Percentiles rank a stretch among this genome's conserved stretches.
These are phyloP conservation scores for Lodderomyces elongisporus DNA, from an alignment of 1,139 yeast genomes.

Conservation along the genomic window DNA sequence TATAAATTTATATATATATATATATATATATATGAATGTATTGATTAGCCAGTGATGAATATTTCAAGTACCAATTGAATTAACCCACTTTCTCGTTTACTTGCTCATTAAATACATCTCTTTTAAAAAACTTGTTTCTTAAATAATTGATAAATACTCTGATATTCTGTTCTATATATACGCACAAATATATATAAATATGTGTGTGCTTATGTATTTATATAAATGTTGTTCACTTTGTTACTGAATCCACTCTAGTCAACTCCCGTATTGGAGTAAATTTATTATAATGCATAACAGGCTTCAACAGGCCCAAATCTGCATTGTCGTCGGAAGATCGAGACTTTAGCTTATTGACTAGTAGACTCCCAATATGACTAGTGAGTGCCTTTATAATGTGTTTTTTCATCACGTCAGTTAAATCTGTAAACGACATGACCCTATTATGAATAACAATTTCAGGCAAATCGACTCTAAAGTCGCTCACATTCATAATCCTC, in stretches of 20 bases:
- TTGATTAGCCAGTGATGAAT: too few species aligned
- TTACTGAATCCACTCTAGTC: not conserved
- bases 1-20: not conserved
- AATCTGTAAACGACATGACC: slow-evolving; percentile 51
- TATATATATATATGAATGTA: too few species aligned
- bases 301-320: slow-evolving; percentile 20
- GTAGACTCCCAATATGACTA: slow-evolving; percentile 53
- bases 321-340: slow-evolving; percentile 9
- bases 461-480: slow-evolving; percentile 53
- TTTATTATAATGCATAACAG: slow-evolving; percentile 24
- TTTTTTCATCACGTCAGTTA: slow-evolving; percentile 49
- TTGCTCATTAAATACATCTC: too few species aligned
- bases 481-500: slow-evolving; percentile 56
- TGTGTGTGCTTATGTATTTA: too few species aligned
- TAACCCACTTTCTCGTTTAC: too few species aligned
- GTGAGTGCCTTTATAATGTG: slow-evolving; percentile 47
- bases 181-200: too few species aligned
- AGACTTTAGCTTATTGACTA: slow-evolving; percentile 49
- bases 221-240: not conserved
- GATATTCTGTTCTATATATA: too few species aligned
- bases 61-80: too few species aligned
- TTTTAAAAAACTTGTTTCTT: too few species aligned
- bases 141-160: too few species aligned
- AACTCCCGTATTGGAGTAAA: slow-evolving; percentile 14
- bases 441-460: slow-evolving; percentile 42